A percentile compares a stretch with the other conserved stretches of the same genome.
These are phyloP conservation scores for Dactylellina parvicollis DNA, from an alignment of 2,329 filamentous ascomycete species.

Conservation along the genomic window DNA sequence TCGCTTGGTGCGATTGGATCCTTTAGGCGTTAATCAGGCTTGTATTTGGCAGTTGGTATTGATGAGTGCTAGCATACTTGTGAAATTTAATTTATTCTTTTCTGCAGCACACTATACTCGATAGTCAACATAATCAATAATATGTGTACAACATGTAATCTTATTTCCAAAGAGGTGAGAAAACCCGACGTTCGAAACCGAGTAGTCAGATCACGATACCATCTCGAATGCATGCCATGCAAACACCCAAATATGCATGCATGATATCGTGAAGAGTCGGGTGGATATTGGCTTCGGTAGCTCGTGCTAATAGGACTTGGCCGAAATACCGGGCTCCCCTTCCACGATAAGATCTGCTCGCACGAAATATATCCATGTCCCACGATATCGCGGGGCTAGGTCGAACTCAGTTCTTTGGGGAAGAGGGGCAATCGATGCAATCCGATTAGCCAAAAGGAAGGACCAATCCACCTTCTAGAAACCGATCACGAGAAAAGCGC, in stretches of 20 bases:
- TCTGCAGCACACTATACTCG: no score
- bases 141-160: no score
- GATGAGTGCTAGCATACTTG: no score
- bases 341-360: conserved; percentile 44
- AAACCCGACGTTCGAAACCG: no score
- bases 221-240: no score
- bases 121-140: no score
- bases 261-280: conserved; percentile 1
- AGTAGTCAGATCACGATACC: neutral
- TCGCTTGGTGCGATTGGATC: neutral
- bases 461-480: conserved; percentile 41
- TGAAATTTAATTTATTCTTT: no score
- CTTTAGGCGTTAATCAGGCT: conserved; percentile 6
- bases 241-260: neutral
- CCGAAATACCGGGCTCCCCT: conserved; percentile 7
- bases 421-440: neutral
- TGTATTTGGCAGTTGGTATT: conserved; percentile 21
- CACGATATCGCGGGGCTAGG: conserved; percentile 33
- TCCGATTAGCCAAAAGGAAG: conserved; percentile 13
- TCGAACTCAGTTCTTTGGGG: neutral
- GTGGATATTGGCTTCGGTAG: neutral
- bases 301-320: conserved; percentile 9
- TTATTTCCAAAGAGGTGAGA: no score
- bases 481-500: conserved; percentile 5
- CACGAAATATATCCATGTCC: conserved; percentile 17